Evolutionary conservation across 1,284 basidiomycete species (phyloP).

Genomic region (Ceratobasidium sp.): DNA sequence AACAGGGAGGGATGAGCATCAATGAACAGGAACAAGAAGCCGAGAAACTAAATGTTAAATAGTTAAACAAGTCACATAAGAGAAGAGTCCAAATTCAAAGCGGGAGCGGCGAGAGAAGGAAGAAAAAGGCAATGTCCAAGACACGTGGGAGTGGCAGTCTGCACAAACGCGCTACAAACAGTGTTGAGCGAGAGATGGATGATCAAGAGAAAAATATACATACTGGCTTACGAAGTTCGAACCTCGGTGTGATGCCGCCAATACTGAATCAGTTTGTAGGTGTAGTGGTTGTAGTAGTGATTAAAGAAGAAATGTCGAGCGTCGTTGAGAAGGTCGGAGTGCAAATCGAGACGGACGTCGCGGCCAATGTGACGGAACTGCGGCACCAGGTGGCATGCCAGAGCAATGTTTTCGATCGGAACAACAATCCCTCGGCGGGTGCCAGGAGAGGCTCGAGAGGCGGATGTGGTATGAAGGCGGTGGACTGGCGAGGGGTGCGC

Average conservation of each 20-base stretch:
- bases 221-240: too few species aligned
- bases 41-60: too few species aligned
- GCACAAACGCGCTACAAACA: too few species aligned
- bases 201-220: too few species aligned
- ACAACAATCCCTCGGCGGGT: background rate
- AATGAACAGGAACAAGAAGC: too few species aligned
- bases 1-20: too few species aligned
- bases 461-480: background rate
- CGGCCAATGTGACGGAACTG: constrained; percentile 3
- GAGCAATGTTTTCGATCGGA: background rate
- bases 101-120: too few species aligned
- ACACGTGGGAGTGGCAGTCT: too few species aligned
- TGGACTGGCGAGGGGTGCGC: background rate
- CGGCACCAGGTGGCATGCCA: constrained; percentile 11
- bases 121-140: too few species aligned
- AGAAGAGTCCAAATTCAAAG: too few species aligned
- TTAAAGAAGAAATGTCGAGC: constrained; percentile 9
- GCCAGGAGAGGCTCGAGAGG: background rate
- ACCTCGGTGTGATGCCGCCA: background rate
- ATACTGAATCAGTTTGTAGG: background rate
- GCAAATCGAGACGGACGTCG: background rate
- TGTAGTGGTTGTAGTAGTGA: constrained; percentile 14
- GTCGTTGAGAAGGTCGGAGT: background rate
- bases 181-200: too few species aligned
- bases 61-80: too few species aligned